Evolutionary conservation across 139 green algal genomes (phyloP), one percentile per base, ranked within the genome.

Genomic region (Micractinium sp.): DNA sequence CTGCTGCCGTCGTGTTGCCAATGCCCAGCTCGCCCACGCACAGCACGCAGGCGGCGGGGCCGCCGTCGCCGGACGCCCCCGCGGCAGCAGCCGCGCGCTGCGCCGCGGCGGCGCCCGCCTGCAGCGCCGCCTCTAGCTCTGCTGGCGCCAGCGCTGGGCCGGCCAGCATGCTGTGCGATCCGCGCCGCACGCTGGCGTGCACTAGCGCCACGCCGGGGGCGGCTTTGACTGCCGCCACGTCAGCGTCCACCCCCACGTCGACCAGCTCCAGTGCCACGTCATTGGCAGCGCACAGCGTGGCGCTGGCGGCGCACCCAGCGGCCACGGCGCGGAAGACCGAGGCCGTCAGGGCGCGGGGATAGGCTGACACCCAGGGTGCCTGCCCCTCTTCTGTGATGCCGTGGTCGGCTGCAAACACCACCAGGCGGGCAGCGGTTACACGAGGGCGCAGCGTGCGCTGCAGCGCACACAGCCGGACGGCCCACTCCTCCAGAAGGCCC

Each of bases 401-500:
- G 69, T 95, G 92, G 90, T 95, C 92, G 19, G 91, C 92, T 0
- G 84, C 91, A 71, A 94, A 95, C 2, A 94, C 61, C 5, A 94
- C 74, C 3, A 94, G 81, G n/a, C 35, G 35, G 22, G 91, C 85
- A 27, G 47, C 36, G n/a, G 27, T 75, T 1, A 93, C 15, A 20
- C 19, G 14, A 5, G 92, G 92, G 35, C 66, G 12, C 2, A 93
- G 39, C 18, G 87, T 92, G 47, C 69, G 38, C 67, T 95, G 93
- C 47, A 92, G 66, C 22, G 82, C 85, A 13, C 79, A 63, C 38
- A 94, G 78, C 79, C 89, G 88, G 47, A 91, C 71, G 0, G 89
- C 92, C 88, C 89, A 89, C 20, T 86, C n/a, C 81, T 95, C 91
- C 27, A 95, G 74, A 1, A 79, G 33, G 20, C 92, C 92, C 22